Evolutionary conservation across 2,329 filamentous ascomycete genomes (phyloP).

Genomic region (Penicillium brasilianum): DNA sequence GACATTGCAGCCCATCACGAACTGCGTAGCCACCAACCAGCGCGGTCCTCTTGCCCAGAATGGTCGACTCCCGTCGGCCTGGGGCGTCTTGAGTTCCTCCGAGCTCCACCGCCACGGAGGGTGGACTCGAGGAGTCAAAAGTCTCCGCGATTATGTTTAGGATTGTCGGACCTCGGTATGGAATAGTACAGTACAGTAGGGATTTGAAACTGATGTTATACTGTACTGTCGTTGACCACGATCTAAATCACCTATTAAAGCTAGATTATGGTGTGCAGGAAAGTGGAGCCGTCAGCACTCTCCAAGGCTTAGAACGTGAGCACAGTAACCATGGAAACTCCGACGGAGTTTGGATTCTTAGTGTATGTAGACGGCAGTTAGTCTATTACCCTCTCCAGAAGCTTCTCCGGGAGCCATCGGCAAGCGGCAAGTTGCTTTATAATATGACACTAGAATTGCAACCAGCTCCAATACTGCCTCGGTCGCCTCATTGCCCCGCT

Average conservation of each 20-base stretch:
- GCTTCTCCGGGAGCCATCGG: slow-evolving; percentile 29
- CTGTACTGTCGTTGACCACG: no score
- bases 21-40: neutral
- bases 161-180: neutral
- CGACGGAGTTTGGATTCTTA: neutral
- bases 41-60: slow-evolving; percentile 37
- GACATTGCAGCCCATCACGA: neutral
- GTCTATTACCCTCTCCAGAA: slow-evolving; percentile 32
- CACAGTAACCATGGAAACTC: neutral
- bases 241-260: no score
- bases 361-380: neutral
- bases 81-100: slow-evolving; percentile 25
- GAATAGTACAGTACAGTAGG: neutral
- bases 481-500: slow-evolving; percentile 31
- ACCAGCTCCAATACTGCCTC: slow-evolving; percentile 19
- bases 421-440: slow-evolving; percentile 27
- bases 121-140: slow-evolving; percentile 1
- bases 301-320: neutral
- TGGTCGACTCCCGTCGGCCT: slow-evolving; percentile 29
- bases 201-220: no score
- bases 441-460: slow-evolving; percentile 18
- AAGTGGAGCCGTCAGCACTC: slow-evolving; percentile 24
- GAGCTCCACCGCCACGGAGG: slow-evolving; percentile 24
- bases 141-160: slow-evolving; percentile 8
- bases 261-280: slow-evolving; percentile 3